Conservation (phyloP, 768 basidiomycete species). For the Multifurca ochricompacta region DNA sequence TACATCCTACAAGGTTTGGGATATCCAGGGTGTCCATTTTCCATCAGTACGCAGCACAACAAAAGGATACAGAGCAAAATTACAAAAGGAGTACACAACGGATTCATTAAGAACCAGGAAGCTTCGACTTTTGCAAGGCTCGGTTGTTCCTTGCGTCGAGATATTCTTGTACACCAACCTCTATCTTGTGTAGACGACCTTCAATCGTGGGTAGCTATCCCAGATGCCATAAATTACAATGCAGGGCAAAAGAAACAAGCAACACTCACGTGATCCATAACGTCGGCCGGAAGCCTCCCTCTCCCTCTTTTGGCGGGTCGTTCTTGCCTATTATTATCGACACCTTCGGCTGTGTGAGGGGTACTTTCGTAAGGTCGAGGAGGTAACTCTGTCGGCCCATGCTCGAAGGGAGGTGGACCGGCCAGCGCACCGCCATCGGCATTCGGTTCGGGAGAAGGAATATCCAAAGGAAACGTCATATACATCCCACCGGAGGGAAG, state of each 20-base stretch:
- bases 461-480: conserved; percentile 19
- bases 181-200: conserved; percentile 16
- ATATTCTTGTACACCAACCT: conserved; percentile 12
- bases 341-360: not conserved
- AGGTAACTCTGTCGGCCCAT: conserved; percentile 17
- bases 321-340: conserved; percentile 5
- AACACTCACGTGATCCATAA: conserved; percentile 15
- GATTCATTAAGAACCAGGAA: conserved; percentile 4
- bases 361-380: conserved; percentile 14
- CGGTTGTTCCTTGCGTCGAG: conserved; percentile 17
- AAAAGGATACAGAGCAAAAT: conserved; percentile 10
- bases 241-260: not conserved
- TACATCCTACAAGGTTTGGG: conserved; percentile 9
- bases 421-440: not conserved
- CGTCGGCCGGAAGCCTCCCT: conserved; percentile 14
- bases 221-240: not conserved
- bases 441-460: conserved; percentile 17
- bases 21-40: not conserved
- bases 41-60: conserved; percentile 9
- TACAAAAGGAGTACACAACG: conserved; percentile 1
- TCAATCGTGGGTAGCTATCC: conserved; percentile 15
- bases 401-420: conserved; percentile 17
- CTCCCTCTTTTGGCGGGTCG: conserved; percentile 11
- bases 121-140: conserved; percentile 16
- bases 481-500: conserved; percentile 20